Evolutionary conservation across 192 early-diverging fungal genomes (phyloP).

Genomic region (Chytriomyces sp.): DNA sequence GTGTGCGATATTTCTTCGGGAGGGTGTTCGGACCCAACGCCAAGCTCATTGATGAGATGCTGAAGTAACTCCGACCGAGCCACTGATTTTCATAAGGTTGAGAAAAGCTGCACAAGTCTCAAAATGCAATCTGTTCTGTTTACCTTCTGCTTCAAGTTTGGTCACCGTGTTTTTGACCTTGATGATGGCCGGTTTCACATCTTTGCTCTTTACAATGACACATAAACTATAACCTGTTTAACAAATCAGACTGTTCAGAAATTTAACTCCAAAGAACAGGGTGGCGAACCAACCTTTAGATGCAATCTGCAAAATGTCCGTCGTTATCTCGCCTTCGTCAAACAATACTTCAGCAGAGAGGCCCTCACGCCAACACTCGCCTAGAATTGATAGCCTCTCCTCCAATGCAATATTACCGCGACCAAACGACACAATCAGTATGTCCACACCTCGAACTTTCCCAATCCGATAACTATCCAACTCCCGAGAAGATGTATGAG

Average conservation of each 20-base stretch:
- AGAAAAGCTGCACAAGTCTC: not conserved
- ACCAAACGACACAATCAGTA: conserved; percentile 85
- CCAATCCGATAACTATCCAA: conserved; percentile 47
- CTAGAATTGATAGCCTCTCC: conserved; percentile 77
- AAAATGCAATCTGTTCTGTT: not conserved
- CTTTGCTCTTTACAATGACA: conserved; percentile 46
- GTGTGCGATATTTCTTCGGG: conserved; percentile 1
- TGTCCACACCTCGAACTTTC: conserved; percentile 65
- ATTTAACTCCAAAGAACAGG: not conserved
- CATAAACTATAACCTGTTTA: conserved; percentile 3
- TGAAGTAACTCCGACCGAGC: conserved; percentile 41
- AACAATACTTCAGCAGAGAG: conserved; percentile 79
- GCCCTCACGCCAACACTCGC: conserved; percentile 78
- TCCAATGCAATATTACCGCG: conserved; percentile 62
- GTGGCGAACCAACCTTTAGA: not conserved
- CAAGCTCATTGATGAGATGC: conserved; percentile 44
- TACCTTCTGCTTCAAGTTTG: conserved; percentile 48
- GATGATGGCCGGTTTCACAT: conserved; percentile 41
- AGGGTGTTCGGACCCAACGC: conserved; percentile 4
- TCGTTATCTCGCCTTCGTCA: conserved; percentile 26
- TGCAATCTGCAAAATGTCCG: conserved; percentile 25
- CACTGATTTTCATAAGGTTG: conserved; percentile 21
- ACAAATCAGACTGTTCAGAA: not conserved
- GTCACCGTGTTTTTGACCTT: conserved; percentile 52
- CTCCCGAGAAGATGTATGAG: conserved; percentile 14